A percentile compares a stretch with the other conserved stretches of the same genome.
Conservation (phyloP, 1,139 yeast species). For the Magnusiomyces tetraspermus region DNA sequence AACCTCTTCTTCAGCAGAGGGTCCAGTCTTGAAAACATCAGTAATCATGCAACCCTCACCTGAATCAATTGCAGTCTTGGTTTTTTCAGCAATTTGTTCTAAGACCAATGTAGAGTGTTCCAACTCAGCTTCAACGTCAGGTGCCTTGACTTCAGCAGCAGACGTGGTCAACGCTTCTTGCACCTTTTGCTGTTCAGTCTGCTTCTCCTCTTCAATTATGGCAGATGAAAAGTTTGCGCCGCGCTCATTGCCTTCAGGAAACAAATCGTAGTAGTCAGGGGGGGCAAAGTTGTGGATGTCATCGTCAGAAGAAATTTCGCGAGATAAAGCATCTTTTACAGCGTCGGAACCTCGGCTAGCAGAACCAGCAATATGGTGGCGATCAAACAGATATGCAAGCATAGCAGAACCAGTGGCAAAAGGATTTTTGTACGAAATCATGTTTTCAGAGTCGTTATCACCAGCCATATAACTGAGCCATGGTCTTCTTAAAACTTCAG, state of each 20-base stretch:
- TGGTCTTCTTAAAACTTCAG: neutral
- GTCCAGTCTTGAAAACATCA: no score
- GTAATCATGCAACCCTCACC: no score
- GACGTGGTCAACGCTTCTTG: neutral
- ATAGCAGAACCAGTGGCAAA: conserved; percentile 1
- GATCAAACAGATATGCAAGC: neutral
- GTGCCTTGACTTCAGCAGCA: no score
- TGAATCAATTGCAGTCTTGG: no score
- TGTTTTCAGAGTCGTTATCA: neutral
- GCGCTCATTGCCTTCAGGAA: conserved; percentile 52
- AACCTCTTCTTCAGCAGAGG: conserved; percentile 23
- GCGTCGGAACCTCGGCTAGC: neutral
- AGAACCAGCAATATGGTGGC: neutral
- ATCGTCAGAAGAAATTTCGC: conserved; percentile 1
- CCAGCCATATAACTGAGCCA: neutral
- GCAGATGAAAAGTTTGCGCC: conserved; percentile 32
- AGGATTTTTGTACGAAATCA: neutral
- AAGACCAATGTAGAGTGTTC: neutral
- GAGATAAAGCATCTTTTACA: neutral
- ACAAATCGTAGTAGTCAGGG: conserved; percentile 75
- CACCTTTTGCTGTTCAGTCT: neutral
- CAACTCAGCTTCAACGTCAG: no score
- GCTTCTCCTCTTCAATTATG: conserved; percentile 18
- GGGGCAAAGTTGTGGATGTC: no score
- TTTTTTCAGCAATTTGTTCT: no score